A percentile compares a stretch with the other conserved stretches of the same genome.
Conservation (phyloP, 2,329 filamentous ascomycete genomes). For the Thielaviopsis populi region DNA sequence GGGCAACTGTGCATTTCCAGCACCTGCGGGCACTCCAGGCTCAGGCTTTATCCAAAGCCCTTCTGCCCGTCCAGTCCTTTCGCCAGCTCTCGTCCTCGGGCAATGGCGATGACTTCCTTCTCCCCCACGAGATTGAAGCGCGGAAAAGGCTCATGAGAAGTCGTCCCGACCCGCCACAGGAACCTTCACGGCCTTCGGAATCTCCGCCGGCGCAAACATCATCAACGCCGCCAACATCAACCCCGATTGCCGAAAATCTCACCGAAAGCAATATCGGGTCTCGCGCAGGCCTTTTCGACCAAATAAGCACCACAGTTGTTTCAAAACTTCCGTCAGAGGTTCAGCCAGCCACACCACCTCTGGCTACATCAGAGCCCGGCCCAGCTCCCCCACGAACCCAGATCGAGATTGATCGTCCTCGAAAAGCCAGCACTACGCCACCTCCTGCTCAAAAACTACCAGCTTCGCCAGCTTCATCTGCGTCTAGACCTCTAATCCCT, state of each 20-base stretch:
- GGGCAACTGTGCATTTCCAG: slow-evolving; percentile 13
- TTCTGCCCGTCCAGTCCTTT: not conserved
- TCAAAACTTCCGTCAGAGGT: not conserved
- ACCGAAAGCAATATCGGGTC: not conserved
- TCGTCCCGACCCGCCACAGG: not conserved
- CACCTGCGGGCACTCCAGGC: slow-evolving; percentile 9
- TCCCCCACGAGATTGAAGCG: slow-evolving; percentile 9
- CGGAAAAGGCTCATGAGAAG: slow-evolving; percentile 3
- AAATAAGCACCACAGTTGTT: not conserved
- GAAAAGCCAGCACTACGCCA: too few species aligned
- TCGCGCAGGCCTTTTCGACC: not conserved
- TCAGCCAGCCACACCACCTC: not conserved
- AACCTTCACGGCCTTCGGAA: not conserved
- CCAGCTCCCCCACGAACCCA: not conserved
- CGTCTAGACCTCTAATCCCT: not conserved
- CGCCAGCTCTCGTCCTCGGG: slow-evolving; percentile 6
- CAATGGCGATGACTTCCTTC: slow-evolving; percentile 8
- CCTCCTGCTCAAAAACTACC: not conserved
- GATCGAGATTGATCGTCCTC: not conserved
- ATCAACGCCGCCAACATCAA: not conserved
- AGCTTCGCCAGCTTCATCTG: not conserved
- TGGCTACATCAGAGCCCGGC: not conserved
- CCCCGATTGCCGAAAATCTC: not conserved
- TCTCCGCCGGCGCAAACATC: not conserved
- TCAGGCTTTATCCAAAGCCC: not conserved